Percentiles rank a stretch among this genome's conserved stretches.
Conservation (phyloP, 371 early-diverging fungal species). For the Mortierella polycephala region DNA sequence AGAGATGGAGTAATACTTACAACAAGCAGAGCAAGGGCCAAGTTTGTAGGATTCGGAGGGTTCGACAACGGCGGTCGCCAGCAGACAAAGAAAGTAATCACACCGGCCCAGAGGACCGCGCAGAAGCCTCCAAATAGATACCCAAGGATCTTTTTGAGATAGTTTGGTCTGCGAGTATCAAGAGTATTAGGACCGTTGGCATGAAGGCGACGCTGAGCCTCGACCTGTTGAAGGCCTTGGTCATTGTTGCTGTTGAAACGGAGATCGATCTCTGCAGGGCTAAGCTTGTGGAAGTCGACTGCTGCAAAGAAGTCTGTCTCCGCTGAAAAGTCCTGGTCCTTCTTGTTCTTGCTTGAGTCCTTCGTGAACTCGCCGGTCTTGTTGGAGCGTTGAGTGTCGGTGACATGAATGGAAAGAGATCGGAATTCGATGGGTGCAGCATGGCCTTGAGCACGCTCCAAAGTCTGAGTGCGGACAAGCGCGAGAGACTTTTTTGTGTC, state of each 20-base stretch:
- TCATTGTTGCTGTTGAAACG: constrained; percentile 59
- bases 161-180: constrained; percentile 60
- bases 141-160: constrained; percentile 56
- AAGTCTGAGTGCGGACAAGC: constrained; percentile 46
- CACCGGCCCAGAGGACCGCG: constrained; percentile 63
- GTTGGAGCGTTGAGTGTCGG: constrained; percentile 45
- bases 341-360: constrained; percentile 16
- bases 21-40: constrained; percentile 65
- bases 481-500: constrained; percentile 46
- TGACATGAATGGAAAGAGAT: constrained; percentile 49
- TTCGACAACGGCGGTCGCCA: constrained; percentile 59
- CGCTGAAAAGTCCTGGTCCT: constrained; percentile 16
- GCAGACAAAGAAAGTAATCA: constrained; percentile 55
- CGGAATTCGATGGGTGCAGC: constrained; percentile 54
- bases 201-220: constrained; percentile 55
- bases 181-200: constrained; percentile 63
- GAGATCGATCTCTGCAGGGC: constrained; percentile 53
- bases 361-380: constrained; percentile 25
- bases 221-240: constrained; percentile 57
- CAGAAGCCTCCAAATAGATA: constrained; percentile 65
- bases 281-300: constrained; percentile 56
- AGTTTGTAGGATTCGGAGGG: constrained; percentile 49
- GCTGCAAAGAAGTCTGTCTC: constrained; percentile 45
- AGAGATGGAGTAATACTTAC: constrained; percentile 13
- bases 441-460: constrained; percentile 51